Conservation (phyloP, 2,329 filamentous ascomycete species). For the Colletotrichum salicis region DNA sequence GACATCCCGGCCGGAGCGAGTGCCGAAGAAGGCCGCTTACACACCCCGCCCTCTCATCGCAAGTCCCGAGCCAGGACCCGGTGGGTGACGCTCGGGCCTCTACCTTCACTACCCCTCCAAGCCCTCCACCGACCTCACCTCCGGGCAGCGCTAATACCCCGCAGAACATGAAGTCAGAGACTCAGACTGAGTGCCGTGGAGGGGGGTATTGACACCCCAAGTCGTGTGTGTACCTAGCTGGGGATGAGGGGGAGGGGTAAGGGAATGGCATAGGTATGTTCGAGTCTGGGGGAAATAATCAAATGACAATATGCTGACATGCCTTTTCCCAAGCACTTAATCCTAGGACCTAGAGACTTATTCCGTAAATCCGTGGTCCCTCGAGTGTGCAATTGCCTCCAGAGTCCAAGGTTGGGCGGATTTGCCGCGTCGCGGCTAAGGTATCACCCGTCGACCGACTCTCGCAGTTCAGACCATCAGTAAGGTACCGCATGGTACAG, state of each 20-base stretch:
- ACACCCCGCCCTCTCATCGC: neutral
- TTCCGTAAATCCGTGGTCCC: neutral
- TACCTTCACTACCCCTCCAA: neutral
- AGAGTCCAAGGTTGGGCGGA: no score
- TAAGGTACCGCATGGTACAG: neutral
- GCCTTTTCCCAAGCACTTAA: neutral
- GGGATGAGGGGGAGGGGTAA: neutral
- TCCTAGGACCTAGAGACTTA: neutral
- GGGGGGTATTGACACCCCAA: neutral
- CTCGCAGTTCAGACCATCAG: neutral
- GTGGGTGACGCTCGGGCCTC: slow-evolving; percentile 1
- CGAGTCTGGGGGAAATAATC: neutral
- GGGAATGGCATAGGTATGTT: neutral
- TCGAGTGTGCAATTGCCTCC: no score
- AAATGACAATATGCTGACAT: neutral
- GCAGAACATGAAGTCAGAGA: neutral
- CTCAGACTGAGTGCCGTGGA: neutral
- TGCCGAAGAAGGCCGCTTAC: neutral
- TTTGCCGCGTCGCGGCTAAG: neutral
- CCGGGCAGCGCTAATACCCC: slow-evolving; percentile 20
- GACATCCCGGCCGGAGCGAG: neutral
- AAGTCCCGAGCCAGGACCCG: slow-evolving; percentile 22
- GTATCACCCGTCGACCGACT: neutral
- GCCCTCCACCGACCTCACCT: neutral
- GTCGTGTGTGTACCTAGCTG: neutral